Conservation (phyloP, 257 asterid genomes). For the Solanum etuberosum region DNA sequence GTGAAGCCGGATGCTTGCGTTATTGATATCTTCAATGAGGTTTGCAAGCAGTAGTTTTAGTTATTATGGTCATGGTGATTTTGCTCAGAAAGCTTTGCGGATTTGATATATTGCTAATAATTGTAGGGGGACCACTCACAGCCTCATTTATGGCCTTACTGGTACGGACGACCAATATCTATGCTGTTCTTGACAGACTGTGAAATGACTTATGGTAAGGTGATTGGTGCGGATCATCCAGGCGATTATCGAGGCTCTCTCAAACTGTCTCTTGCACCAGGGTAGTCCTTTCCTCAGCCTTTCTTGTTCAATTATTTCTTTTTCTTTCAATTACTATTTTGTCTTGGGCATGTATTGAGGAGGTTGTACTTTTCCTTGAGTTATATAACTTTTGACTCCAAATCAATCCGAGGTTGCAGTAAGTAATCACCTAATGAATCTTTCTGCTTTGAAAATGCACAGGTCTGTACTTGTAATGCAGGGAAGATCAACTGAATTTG, state of each 20-base stretch:
- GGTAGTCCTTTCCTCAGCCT: slow-evolving; percentile 28
- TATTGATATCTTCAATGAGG: slow-evolving; percentile 81
- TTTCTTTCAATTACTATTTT: not conserved
- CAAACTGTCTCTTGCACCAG: slow-evolving; percentile 56
- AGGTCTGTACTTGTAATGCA: slow-evolving; percentile 65
- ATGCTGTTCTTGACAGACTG: slow-evolving; percentile 68
- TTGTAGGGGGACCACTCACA: slow-evolving; percentile 80
- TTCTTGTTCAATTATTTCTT: not conserved
- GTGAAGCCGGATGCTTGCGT: slow-evolving; percentile 71
- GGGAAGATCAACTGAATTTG: slow-evolving; percentile 59
- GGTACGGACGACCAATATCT: slow-evolving; percentile 72
- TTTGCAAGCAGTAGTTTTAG: slow-evolving; percentile 18
- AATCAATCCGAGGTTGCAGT: not conserved
- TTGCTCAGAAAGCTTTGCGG: not conserved
- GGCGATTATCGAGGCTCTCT: slow-evolving; percentile 71
- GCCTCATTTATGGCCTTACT: slow-evolving; percentile 72
- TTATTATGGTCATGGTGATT: slow-evolving; percentile 1
- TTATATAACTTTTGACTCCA: not conserved
- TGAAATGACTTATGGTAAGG: slow-evolving; percentile 70
- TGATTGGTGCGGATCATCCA: slow-evolving; percentile 40
- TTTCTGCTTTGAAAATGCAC: slow-evolving; percentile 5
- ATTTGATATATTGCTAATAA: slow-evolving; percentile 19
- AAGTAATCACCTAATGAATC: not conserved
- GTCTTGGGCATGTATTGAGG: not conserved
- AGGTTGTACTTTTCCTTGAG: not conserved